These are phyloP conservation scores for Hamamelis virginiana DNA, from an alignment of 164 flowering plant species.

Conservation along the genomic window DNA sequence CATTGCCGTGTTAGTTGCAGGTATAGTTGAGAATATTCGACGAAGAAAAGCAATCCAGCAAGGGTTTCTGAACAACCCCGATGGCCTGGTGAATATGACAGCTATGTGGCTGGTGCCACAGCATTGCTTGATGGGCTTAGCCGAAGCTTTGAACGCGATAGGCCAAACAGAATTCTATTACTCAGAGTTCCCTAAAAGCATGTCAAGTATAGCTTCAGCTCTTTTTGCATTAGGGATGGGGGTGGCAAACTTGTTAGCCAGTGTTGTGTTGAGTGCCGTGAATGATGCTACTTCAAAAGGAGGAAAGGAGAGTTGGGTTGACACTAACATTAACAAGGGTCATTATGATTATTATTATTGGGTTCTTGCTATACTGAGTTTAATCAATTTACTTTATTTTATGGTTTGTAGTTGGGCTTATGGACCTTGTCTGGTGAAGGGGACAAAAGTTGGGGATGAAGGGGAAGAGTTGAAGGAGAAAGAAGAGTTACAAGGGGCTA, in stretches of 20 bases:
- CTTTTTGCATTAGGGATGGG: slow-evolving; percentile 64
- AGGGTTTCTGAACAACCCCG: slow-evolving; percentile 27
- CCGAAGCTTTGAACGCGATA: slow-evolving; percentile 75
- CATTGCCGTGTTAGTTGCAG: slow-evolving; percentile 44
- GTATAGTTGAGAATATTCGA: slow-evolving; percentile 43
- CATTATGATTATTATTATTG: slow-evolving; percentile 75
- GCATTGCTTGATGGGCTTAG: slow-evolving; percentile 51
- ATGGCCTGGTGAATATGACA: slow-evolving; percentile 50
- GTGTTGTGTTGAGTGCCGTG: slow-evolving; percentile 41
- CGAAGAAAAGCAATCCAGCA: slow-evolving; percentile 45
- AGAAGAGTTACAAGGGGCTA: slow-evolving; percentile 12
- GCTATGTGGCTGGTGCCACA: slow-evolving; percentile 88
- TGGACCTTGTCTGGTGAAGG: slow-evolving; percentile 46
- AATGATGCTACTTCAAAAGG: slow-evolving; percentile 36
- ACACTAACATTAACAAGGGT: slow-evolving; percentile 62
- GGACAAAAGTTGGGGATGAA: slow-evolving; percentile 23
- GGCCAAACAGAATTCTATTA: slow-evolving; percentile 81
- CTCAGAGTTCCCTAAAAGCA: slow-evolving; percentile 69
- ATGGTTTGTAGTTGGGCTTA: slow-evolving; percentile 59
- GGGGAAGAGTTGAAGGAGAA: slow-evolving; percentile 19
- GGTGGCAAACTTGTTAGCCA: slow-evolving; percentile 58
- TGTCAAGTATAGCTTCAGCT: slow-evolving; percentile 69
- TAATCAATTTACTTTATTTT: slow-evolving; percentile 47
- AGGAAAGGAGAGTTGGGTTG: slow-evolving; percentile 68
- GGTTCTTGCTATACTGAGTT: slow-evolving; percentile 52